Evolutionary conservation across 331 rosid genomes (phyloP).

Genomic region (Stylosanthes scabra): DNA sequence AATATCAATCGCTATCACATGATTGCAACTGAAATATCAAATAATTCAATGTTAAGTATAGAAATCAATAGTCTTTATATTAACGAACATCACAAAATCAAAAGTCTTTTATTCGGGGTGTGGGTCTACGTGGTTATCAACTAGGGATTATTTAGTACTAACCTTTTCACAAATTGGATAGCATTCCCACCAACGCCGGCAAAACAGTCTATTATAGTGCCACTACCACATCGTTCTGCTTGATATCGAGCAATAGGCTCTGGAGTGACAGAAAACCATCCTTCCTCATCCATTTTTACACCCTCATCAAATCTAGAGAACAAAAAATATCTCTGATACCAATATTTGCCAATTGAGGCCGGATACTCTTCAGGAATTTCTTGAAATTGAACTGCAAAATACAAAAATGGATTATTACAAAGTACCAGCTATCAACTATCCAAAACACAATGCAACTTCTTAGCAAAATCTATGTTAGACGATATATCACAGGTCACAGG

Average conservation of each 20-base stretch:
- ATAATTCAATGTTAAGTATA: constrained; percentile 27
- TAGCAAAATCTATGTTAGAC: constrained; percentile 22
- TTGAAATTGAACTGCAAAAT: constrained; percentile 59
- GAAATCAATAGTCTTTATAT: background rate
- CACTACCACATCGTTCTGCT: constrained; percentile 79
- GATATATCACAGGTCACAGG: constrained; percentile 12
- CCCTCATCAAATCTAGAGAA: constrained; percentile 92
- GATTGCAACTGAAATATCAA: constrained; percentile 64
- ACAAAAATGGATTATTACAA: constrained; percentile 31
- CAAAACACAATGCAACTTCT: constrained; percentile 5
- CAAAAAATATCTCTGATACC: constrained; percentile 86
- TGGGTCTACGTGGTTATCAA: background rate
- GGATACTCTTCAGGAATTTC: constrained; percentile 57
- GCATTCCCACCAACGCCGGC: constrained; percentile 97
- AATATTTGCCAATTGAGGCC: constrained; percentile 69
- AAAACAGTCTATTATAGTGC: constrained; percentile 72
- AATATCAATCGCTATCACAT: constrained; percentile 86
- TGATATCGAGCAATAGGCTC: constrained; percentile 86
- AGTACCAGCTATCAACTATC: constrained; percentile 10
- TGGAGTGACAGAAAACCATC: constrained; percentile 99
- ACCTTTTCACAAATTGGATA: constrained; percentile 84
- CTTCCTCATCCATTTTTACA: constrained; percentile 92
- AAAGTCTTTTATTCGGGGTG: background rate
- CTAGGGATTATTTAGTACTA: constrained; percentile 37
- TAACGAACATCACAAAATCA: constrained; percentile 12